A percentile compares a stretch with the other conserved stretches of the same genome.
These are phyloP conservation scores for Amoeboaphelidium protococcarum DNA, from an alignment of 371 early-diverging fungal genomes.

Conservation along the genomic window DNA sequence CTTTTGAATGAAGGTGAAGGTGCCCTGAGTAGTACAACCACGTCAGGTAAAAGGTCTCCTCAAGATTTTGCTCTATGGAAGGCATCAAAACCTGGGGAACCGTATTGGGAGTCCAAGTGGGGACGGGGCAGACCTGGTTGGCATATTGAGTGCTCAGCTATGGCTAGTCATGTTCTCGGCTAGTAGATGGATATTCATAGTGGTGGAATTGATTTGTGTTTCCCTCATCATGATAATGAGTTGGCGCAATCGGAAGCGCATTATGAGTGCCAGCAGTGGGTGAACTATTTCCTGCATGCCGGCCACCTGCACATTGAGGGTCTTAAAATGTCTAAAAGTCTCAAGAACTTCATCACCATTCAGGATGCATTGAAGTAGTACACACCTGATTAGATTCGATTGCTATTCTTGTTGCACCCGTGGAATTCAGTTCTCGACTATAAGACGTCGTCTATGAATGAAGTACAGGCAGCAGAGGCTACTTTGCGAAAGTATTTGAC, in stretches of 20 bases:
- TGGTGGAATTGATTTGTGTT: conserved; percentile 94
- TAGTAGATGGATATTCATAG: conserved; percentile 88
- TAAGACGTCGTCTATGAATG: conserved; percentile 47
- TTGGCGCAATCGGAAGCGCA: conserved; percentile 92
- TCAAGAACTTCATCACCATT: conserved; percentile 97
- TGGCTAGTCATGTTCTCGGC: conserved; percentile 86
- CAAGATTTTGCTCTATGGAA: conserved; percentile 99
- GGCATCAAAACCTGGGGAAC: conserved; percentile 81
- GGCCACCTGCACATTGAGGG: conserved; percentile 98
- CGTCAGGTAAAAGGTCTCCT: conserved; percentile 43
- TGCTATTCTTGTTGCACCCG: conserved; percentile 72
- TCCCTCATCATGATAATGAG: conserved; percentile 99
- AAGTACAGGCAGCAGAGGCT: conserved; percentile 56
- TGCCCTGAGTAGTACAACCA: too few species aligned
- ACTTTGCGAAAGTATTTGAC: conserved; percentile 59
- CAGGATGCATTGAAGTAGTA: conserved; percentile 61
- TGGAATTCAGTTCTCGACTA: conserved; percentile 85
- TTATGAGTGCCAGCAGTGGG: conserved; percentile 76
- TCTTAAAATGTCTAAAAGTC: conserved; percentile 96
- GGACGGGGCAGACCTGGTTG: conserved; percentile 34
- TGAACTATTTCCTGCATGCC: conserved; percentile 95
- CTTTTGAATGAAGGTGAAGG: conserved; percentile 79
- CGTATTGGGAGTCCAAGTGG: conserved; percentile 89
- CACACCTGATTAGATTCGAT: conserved; percentile 66
- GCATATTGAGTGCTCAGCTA: conserved; percentile 99